These are phyloP conservation scores for Ophiostoma himal-ulmi DNA, from an alignment of 2,329 filamentous ascomycete species.

Conservation along the genomic window DNA sequence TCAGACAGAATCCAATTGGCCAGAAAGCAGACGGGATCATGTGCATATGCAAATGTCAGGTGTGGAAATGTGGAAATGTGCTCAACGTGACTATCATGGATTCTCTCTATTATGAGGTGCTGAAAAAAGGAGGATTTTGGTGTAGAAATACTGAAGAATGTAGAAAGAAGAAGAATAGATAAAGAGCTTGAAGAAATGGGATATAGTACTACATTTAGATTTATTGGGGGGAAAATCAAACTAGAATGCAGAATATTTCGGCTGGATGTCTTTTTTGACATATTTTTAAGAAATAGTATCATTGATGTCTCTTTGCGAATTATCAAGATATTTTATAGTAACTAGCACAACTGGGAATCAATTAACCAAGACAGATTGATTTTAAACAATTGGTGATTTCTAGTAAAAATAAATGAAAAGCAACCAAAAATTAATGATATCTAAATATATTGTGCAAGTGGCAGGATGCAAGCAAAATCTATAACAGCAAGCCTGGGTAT, in stretches of 20 bases:
- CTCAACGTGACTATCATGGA: not conserved
- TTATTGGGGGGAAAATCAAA: too few relatives aligned
- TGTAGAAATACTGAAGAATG: not conserved
- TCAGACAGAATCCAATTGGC: slow-evolving; percentile 9
- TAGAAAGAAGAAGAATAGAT: too few relatives aligned
- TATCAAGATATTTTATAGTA: too few relatives aligned
- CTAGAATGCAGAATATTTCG: too few relatives aligned
- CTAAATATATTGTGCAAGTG: not conserved
- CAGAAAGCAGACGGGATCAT: not conserved
- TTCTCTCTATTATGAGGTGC: not conserved
- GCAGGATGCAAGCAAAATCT: not conserved
- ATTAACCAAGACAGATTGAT: not conserved
- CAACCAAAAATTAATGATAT: not conserved
- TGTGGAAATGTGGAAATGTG: not conserved
- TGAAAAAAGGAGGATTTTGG: not conserved
- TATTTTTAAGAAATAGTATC: too few relatives aligned
- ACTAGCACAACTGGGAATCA: too few relatives aligned
- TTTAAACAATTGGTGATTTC: not conserved
- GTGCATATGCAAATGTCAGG: too few relatives aligned
- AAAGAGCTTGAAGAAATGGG: too few relatives aligned
- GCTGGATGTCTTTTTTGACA: too few relatives aligned
- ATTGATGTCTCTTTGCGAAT: too few relatives aligned
- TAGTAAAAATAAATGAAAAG: not conserved
- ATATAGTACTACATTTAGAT: too few relatives aligned
- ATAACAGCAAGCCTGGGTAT: not conserved